These are phyloP conservation scores for Zoysia pacifica DNA, from an alignment of 176 grass and related monocot species.

Conservation along the genomic window DNA sequence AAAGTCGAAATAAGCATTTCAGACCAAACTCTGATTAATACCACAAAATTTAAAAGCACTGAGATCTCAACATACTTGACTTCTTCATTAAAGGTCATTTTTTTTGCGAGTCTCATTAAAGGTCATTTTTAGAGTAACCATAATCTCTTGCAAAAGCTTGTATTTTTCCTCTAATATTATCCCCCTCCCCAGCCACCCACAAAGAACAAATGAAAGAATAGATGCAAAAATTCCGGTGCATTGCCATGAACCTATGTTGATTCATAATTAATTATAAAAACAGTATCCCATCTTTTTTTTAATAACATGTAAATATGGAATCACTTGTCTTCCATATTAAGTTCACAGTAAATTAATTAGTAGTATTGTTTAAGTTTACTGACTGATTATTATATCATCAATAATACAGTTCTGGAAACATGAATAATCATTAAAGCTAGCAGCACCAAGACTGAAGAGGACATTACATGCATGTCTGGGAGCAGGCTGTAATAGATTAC, in stretches of 20 bases:
- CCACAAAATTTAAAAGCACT: conserved; percentile 15
- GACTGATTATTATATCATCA: conserved; percentile 1
- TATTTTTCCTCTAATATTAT: background rate
- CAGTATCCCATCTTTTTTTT: background rate
- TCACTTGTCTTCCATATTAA: background rate
- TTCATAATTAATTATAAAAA: conserved; percentile 15
- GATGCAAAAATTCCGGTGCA: background rate
- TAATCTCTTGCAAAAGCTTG: background rate
- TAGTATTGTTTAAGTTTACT: background rate
- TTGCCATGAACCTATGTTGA: background rate
- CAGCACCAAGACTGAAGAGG: conserved; percentile 3
- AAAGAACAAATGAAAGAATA: background rate
- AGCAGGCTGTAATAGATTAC: background rate
- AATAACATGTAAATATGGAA: background rate
- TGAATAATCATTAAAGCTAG: background rate
- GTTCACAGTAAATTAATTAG: too few species aligned
- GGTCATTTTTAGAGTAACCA: background rate
- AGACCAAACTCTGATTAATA: conserved; percentile 29
- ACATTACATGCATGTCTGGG: background rate
- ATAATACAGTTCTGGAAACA: background rate
- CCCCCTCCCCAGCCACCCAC: background rate
- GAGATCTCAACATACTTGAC: conserved; percentile 8
- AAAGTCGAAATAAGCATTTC: background rate
- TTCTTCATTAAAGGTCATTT: background rate
- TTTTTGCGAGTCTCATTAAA: background rate